These are phyloP conservation scores for Chaetomium olivaceum DNA, from an alignment of 2,329 filamentous ascomycete genomes.

Conservation along the genomic window DNA sequence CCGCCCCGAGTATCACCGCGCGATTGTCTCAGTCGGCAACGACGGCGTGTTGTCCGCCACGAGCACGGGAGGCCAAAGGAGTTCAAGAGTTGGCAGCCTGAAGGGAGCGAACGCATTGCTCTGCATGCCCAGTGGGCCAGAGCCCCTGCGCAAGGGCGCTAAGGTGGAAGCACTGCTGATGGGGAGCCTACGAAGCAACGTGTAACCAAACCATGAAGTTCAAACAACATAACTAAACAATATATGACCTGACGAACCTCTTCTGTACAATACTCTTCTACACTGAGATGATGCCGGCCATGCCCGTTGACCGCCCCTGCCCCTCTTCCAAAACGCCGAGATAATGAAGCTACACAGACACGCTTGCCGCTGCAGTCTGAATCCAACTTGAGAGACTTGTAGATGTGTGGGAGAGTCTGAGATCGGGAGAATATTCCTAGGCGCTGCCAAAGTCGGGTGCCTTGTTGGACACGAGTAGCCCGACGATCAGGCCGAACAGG, in stretches of 20 bases:
- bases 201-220: constrained; percentile 17
- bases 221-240: constrained; percentile 9
- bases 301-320: constrained; percentile 30
- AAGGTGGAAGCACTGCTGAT: constrained; percentile 80
- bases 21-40: constrained; percentile 62
- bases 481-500: constrained; percentile 93
- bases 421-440: not conserved
- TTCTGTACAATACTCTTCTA: constrained; percentile 31
- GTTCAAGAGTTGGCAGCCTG: constrained; percentile 84
- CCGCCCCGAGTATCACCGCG: constrained; percentile 89
- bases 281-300: constrained; percentile 30
- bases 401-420: constrained; percentile 10
- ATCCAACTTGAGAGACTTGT: constrained; percentile 21
- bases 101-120: constrained; percentile 85
- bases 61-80: constrained; percentile 88
- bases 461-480: constrained; percentile 82
- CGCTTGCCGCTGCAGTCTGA: constrained; percentile 28
- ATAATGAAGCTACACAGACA: constrained; percentile 33
- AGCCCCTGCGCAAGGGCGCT: constrained; percentile 66
- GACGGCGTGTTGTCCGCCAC: constrained; percentile 71
- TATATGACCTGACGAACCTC: constrained; percentile 24
- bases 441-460: constrained; percentile 68
- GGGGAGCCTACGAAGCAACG: constrained; percentile 47
- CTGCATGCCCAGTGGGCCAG: constrained; percentile 67
- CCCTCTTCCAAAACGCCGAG: constrained; percentile 32